phyloP scores from a whole-genome alignment of 768 basidiomycete species.

The Suillus paluster region DNA sequence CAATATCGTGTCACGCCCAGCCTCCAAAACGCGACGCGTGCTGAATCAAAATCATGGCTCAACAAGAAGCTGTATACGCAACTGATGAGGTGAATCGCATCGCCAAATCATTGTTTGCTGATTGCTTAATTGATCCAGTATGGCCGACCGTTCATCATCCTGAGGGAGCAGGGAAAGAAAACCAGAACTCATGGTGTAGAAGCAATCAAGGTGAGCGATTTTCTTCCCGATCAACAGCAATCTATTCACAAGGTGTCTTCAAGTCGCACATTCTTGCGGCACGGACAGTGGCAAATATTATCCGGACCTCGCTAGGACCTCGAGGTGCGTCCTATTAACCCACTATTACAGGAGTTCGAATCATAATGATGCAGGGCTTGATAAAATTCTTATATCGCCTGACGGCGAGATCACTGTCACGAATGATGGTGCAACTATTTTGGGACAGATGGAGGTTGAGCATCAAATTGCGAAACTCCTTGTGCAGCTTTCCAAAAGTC shows the following conservation, averaged over 20 bases:
- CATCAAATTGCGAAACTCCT: conserved; percentile 99
- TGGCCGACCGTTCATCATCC: conserved; percentile 96
- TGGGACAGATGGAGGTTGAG: conserved; percentile 98
- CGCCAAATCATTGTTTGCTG: neutral
- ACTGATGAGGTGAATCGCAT: conserved; percentile 72
- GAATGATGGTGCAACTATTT: conserved; percentile 98
- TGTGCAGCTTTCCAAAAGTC: conserved; percentile 95
- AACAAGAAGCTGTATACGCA: conserved; percentile 77
- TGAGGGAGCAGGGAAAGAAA: conserved; percentile 92
- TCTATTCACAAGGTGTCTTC: conserved; percentile 15
- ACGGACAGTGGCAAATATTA: conserved; percentile 90
- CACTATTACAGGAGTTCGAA: conserved; percentile 5
- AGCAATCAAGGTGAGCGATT: conserved; percentile 84
- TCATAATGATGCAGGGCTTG: conserved; percentile 63
- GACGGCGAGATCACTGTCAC: conserved; percentile 99
- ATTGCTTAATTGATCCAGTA: conserved; percentile 53
- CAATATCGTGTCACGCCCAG: conserved; percentile 31
- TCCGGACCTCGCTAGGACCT: conserved; percentile 94
- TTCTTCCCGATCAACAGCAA: neutral
- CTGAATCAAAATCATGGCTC: conserved; percentile 26
- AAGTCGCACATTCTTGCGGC: conserved; percentile 97
- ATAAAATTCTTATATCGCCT: conserved; percentile 93
- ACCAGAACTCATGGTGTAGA: conserved; percentile 90
- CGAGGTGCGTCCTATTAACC: conserved; percentile 60
- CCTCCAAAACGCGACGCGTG: conserved; percentile 19